These are phyloP conservation scores for Phyllostachys edulis DNA, from an alignment of 176 grass and related monocot species.

Conservation along the genomic window DNA sequence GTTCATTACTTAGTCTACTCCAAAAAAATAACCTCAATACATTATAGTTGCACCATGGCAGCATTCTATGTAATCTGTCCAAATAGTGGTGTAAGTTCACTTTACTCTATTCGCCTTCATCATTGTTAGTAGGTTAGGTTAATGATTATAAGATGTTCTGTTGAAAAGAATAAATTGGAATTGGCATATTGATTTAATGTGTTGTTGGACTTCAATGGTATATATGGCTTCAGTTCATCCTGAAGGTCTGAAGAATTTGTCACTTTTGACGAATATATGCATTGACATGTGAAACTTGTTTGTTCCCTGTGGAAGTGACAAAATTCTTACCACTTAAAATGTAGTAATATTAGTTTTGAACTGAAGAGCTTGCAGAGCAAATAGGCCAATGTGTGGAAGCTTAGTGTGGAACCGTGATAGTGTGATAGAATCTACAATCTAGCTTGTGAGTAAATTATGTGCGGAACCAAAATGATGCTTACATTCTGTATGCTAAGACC, in stretches of 20 bases:
- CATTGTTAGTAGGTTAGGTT: not conserved
- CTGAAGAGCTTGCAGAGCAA: not conserved
- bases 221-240: not conserved
- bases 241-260: not conserved
- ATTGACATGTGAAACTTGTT: not conserved
- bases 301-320: not conserved
- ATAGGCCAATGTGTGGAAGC: not conserved
- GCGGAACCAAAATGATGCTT: not conserved
- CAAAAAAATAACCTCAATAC: not conserved
- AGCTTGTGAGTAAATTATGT: not conserved
- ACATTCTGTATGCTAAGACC: not conserved
- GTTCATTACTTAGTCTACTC: not conserved
- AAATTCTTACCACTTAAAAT: not conserved
- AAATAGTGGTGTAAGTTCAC: not conserved
- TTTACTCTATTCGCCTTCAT: not conserved
- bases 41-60: not conserved
- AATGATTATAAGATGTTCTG: not conserved
- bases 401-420: not conserved
- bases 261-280: not conserved
- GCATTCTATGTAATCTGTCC: not conserved
- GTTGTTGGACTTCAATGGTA: not conserved
- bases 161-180: not conserved
- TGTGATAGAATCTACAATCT: not conserved
- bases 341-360: not conserved
- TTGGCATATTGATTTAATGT: not conserved